Percentiles rank a stretch among this genome's conserved stretches.
These are phyloP conservation scores for Hymenoscyphus scutula DNA, from an alignment of 2,329 filamentous ascomycete species.

Conservation along the genomic window DNA sequence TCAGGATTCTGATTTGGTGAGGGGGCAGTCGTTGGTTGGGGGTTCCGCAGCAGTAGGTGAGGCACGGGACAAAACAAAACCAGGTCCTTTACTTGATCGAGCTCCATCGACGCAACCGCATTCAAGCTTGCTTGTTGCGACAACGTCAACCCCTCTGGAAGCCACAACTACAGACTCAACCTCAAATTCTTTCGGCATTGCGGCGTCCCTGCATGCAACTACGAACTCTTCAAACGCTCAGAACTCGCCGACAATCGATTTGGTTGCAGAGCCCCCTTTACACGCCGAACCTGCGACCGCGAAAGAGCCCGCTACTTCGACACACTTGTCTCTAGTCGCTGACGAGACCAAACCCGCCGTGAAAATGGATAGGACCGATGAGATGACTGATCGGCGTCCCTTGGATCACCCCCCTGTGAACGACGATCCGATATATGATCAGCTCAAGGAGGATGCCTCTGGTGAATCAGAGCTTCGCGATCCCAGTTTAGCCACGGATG, in stretches of 20 bases:
- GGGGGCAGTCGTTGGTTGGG: background rate
- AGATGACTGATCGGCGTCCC: too few species aligned
- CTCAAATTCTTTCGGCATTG: background rate
- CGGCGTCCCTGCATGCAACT: background rate
- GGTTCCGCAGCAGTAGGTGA: background rate
- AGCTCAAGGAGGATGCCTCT: constrained; percentile 3
- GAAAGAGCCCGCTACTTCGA: background rate
- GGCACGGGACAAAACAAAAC: background rate
- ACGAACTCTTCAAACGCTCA: background rate
- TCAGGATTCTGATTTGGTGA: background rate
- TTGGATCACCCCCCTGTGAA: too few species aligned
- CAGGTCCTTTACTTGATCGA: background rate
- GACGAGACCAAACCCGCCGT: too few species aligned
- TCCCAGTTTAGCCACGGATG: constrained; percentile 2
- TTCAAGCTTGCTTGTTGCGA: background rate
- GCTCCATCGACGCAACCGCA: background rate
- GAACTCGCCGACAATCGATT: background rate
- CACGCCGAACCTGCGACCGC: background rate
- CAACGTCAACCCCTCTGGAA: background rate
- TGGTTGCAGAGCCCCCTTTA: background rate
- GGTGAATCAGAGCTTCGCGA: constrained; percentile 15
- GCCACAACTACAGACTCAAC: background rate
- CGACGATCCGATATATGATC: too few species aligned
- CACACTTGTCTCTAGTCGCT: background rate
- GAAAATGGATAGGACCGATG: too few species aligned